Percentiles rank a stretch among this genome's conserved stretches.
Conservation (phyloP, 805 yeast genomes). For the Saturnispora quitensis region DNA sequence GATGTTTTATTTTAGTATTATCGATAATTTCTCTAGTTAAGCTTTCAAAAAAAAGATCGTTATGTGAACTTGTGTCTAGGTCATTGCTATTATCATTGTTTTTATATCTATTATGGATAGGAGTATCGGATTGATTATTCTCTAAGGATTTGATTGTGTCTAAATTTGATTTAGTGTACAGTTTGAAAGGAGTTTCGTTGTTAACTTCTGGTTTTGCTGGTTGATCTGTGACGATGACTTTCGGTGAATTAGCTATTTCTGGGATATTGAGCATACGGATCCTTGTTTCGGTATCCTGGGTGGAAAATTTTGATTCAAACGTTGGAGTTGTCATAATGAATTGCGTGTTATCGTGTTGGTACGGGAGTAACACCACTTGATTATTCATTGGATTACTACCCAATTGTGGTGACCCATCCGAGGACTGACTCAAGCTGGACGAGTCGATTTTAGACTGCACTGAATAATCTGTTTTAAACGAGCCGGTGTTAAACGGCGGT, state of each 20-base stretch:
- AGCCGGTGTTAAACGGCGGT: background rate
- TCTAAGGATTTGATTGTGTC: background rate
- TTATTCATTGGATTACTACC: background rate
- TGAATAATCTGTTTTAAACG: background rate
- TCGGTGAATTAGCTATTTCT: conserved; percentile 6
- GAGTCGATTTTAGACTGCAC: background rate
- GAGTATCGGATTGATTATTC: background rate
- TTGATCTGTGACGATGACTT: background rate
- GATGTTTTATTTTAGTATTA: conserved; percentile 1
- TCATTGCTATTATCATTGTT: background rate
- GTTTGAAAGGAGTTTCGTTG: background rate
- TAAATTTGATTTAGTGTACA: background rate
- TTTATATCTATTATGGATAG: background rate
- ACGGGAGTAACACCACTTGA: background rate
- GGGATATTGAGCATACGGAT: conserved; percentile 6
- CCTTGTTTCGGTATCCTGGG: background rate
- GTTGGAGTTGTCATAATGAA: background rate
- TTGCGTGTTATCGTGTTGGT: background rate
- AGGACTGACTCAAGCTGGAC: background rate
- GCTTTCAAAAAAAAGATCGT: background rate
- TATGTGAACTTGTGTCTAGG: background rate
- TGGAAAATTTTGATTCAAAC: background rate
- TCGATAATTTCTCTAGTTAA: conserved; percentile 1
- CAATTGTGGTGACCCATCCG: background rate
- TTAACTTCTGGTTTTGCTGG: background rate